Percentiles rank a stretch among this genome's conserved stretches.
phyloP scores from a whole-genome alignment of 441 rosid species.

The Croton setiger region DNA sequence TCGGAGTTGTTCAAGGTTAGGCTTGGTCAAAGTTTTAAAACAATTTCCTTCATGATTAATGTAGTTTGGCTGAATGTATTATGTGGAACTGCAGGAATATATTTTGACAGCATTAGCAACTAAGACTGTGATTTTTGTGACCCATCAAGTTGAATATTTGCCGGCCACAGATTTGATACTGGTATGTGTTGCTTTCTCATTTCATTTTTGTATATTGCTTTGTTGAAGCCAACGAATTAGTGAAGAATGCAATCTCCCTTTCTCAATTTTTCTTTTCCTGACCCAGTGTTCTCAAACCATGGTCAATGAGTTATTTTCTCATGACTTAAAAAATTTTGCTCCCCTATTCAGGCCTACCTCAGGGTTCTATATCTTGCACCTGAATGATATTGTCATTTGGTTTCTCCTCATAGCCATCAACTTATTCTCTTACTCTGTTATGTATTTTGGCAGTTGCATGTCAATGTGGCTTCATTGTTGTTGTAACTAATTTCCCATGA shows the following conservation, averaged over 20 bases:
- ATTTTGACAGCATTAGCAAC: conserved; percentile 77
- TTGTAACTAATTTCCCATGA: conserved; percentile 3
- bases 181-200: conserved; percentile 40
- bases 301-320: too few relatives aligned
- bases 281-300: too few relatives aligned
- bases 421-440: not conserved
- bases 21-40: conserved; percentile 11
- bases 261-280: too few relatives aligned
- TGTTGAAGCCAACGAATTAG: too few relatives aligned
- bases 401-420: not conserved
- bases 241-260: too few relatives aligned
- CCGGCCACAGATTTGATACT: conserved; percentile 91
- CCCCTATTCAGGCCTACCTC: not conserved
- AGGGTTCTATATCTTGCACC: conserved; percentile 9
- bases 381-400: not conserved
- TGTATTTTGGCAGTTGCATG: not conserved
- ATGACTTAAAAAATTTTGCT: too few relatives aligned
- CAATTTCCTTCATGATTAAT: conserved; percentile 11
- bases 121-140: conserved; percentile 92
- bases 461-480: not conserved
- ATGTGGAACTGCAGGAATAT: conserved; percentile 73
- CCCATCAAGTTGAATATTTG: conserved; percentile 99
- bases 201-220: not conserved
- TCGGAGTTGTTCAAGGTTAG: conserved; percentile 94
- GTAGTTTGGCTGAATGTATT: conserved; percentile 30